These are phyloP conservation scores for Oryza coarctata DNA, from an alignment of 176 grass and related monocot species.

Conservation along the genomic window DNA sequence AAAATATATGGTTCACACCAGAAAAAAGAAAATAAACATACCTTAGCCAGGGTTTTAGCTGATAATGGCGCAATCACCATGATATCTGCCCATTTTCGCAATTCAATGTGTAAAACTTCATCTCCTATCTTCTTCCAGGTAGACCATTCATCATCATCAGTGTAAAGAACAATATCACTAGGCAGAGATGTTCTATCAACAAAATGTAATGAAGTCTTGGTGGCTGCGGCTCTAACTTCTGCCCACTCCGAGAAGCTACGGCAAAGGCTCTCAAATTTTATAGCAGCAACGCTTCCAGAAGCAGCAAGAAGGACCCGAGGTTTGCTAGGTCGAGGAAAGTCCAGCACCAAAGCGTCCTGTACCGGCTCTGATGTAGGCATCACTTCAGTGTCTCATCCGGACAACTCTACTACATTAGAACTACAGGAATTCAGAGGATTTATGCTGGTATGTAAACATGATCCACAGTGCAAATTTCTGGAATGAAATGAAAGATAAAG, in stretches of 20 bases:
- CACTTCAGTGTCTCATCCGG: background rate
- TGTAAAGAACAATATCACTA: conserved; percentile 54
- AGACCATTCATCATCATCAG: conserved; percentile 90
- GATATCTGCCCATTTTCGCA: conserved; percentile 92
- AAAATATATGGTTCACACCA: background rate
- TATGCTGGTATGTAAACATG: background rate
- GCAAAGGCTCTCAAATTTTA: conserved; percentile 88
- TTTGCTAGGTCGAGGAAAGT: conserved; percentile 41
- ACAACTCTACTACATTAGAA: background rate
- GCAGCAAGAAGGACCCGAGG: conserved; percentile 79
- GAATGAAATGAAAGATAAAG: conserved; percentile 16
- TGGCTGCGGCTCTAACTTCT: conserved; percentile 73
- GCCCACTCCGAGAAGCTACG: conserved; percentile 84
- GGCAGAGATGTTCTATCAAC: conserved; percentile 63
- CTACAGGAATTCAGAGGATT: conserved; percentile 5
- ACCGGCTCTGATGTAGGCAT: conserved; percentile 51
- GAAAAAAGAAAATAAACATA: background rate
- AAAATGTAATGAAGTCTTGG: conserved; percentile 74
- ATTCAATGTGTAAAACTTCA: conserved; percentile 88
- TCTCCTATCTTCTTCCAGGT: conserved; percentile 94
- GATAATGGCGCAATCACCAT: conserved; percentile 85
- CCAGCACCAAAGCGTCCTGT: conserved; percentile 38
- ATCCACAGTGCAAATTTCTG: background rate
- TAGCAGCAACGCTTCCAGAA: conserved; percentile 88
- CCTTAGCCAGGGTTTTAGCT: conserved; percentile 94